Percentiles rank a stretch among this genome's conserved stretches.
Evolutionary conservation across 768 basidiomycete genomes (phyloP).

Genomic region (Panus rudis): DNA sequence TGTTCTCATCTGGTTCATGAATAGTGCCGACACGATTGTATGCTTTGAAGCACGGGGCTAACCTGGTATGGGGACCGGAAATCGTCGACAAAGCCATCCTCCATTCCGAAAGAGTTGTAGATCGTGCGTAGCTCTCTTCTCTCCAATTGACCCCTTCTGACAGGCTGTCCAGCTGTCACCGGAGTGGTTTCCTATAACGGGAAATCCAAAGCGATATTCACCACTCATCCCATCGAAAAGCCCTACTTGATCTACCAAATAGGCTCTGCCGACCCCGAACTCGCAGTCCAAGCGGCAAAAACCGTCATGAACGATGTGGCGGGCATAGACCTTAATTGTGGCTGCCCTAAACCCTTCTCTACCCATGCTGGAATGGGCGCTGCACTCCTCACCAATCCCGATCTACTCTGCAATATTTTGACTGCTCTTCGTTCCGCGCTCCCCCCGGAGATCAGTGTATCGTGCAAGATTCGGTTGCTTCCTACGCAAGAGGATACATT

Average conservation of each 20-base stretch:
- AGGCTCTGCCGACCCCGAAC: conserved; percentile 81
- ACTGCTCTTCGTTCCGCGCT: conserved; percentile 66
- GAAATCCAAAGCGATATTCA: conserved; percentile 78
- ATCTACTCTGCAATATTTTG: conserved; percentile 85
- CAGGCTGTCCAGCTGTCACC: conserved; percentile 51
- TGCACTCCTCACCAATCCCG: conserved; percentile 86
- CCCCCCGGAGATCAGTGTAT: conserved; percentile 76
- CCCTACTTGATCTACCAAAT: conserved; percentile 94
- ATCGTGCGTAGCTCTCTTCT: conserved; percentile 53
- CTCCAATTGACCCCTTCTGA: conserved; percentile 2
- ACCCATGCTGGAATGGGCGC: conserved; percentile 96
- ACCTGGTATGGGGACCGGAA: conserved; percentile 95
- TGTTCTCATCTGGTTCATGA: no score
- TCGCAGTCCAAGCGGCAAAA: conserved; percentile 89
- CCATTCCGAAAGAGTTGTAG: conserved; percentile 73
- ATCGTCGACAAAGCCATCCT: conserved; percentile 95
- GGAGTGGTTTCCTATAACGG: conserved; percentile 87
- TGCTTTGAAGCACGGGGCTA: conserved; percentile 88
- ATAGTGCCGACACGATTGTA: conserved; percentile 81
- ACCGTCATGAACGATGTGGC: conserved; percentile 83
- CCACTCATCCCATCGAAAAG: conserved; percentile 91
- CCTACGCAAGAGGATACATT: conserved; percentile 84
- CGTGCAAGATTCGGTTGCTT: conserved; percentile 88
- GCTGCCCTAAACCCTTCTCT: conserved; percentile 95
- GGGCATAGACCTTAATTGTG: conserved; percentile 95